Base-by-base conservation (phyloP, 768 basidiomycete species). In the Holtermannia corniformis region DNA sequence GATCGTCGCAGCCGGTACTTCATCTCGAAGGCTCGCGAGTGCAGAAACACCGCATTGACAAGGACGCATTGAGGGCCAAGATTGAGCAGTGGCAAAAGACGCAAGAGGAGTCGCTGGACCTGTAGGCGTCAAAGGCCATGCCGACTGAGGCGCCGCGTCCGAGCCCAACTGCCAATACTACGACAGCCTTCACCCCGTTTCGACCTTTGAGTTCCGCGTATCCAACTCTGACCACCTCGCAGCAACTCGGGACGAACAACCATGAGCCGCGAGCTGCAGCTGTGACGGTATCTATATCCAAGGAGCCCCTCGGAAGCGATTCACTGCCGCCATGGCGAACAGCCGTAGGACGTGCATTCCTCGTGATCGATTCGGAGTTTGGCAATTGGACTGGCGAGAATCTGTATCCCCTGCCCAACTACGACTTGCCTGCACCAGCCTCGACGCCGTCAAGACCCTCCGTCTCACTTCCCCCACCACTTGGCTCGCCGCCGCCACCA, bases 21-120 rank as follows among this genome's bases (percentile, higher is more conserved):
- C 70, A 72, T 45, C 50, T 69, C 2, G 64, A 61, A 23, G 65
- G 58, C 3, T 45, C 60, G 27, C 55, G 61, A 20, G 52, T 72
- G 12, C 64, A 66, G 52, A 69, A 70, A 59, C 70, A 72, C 54
- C 54, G 68, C 5, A 62, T 72, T 4, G 58, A 72, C 49, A 26
- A 48, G 19, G 43, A 50, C 3, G 57, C 55, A 26, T 54, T 72
- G 41, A 53, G 52, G 42, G 54, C 52, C 24, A 26, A 52, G 19
- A 37, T 71, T 20, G 69, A 68, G 50, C 57, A 46, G 59, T 70
- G 65, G 65, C 47, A 47, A 47, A 22, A 19, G 55, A 47, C 41
- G 44, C 51, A 50, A 20, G 14, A 49, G 46, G 23, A 20, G 26
- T 16, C 47, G 19, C 14, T 37, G 20, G 13, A 49, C 21, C 5